Evolutionary conservation across 2,329 filamentous ascomycete genomes (phyloP), one percentile per base, ranked within the genome.

Genomic region (Leptographium lundbergii): DNA sequence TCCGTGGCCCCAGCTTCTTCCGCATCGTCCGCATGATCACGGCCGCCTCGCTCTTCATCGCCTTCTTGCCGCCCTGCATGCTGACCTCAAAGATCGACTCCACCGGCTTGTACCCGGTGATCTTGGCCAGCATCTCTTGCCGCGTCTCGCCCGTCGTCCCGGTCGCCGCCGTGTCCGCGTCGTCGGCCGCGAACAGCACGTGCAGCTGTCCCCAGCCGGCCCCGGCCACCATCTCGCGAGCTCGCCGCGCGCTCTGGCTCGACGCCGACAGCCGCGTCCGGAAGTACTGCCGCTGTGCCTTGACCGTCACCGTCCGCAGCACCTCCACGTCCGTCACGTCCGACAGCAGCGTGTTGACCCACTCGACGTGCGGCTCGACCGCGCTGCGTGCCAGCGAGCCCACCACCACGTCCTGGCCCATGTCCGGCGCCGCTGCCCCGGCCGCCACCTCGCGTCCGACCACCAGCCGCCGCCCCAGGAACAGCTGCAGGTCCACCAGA

Each of bases 81-180:
- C 88, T 88, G 63, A 96, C 86, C 71, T 99, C 94, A 66, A 99
- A 99, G n/a, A 99, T 89, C 0, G 92, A 97, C 72, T 99, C 94
- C 51, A 86, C 79, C 0, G 95, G 94, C 65, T 89, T 84, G 74
- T 94, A 99, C 2, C 87, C 87, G 66, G 89, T 91, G 60, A 99
- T 89, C 60, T 86, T 83, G 36, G 90, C 89, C 34, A 99, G 77
- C 89, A 99, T 95, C 56, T 87, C 85, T 55, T 91, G 84, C 36
- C 91, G 82, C 55, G 89, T 85, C 61, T 84, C 80, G 67, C n/a
- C 50, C 29, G 42, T 36, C 19, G 51, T 36, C 6, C n/a, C 39
- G 25, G 29, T 48, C 11, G 6, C 39, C n/a, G n/a, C 59, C 45
- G 58, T 53, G 22, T 47, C 36, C 10, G 57, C 57, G 14, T 54